Base-by-base conservation (phyloP, 2,329 filamentous ascomycete species). In the Fusarium pseudocircinatum region DNA sequence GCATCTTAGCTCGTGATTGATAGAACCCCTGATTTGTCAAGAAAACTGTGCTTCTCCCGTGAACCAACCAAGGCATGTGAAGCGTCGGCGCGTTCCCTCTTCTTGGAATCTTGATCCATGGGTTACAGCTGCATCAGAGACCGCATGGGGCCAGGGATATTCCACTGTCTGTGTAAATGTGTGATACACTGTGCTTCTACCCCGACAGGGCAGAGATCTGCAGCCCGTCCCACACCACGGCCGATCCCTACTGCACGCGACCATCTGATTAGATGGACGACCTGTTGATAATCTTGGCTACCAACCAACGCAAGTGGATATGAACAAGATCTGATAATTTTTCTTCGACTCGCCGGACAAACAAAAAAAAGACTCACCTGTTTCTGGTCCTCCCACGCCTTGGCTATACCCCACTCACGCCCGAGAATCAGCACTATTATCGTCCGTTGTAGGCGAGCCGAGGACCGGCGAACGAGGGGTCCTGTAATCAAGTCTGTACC, bases 241-340 rank as follows among this genome's bases (percentile, higher is more conserved):
- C 37, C n/a, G 64, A 67, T 67, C 52, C 62, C 64, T 67, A 67
- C 64, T 46, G n/a, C n/a, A 34, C 52, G 26, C 13, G 24, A 67
- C 12, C 64, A 67, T 67, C 64, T 67, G 64, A 67, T 67, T 67
- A 67, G 64, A 67, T 67, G 62, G 49, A 12, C n/a, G 26, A 28
- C 42, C 42, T n/a, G 24, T 36, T 60, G 64, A 67, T 67, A 60
- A 67, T 60, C 64, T 67, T 67, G 52, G 64, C 61, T 66, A 32
- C 26, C 28, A 59, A 32, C 62, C 52, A 60, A 50, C 50, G 7
- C 20, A 22, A 63, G 63, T 66, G 63, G 63, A 56, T 34, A 26
- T n/a, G 20, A 40, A 24, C 49, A 64, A 64, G 64, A 67, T 67
- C 64, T 44, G 64, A 67, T 67, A 67, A 67, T 44, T 37, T 37